A percentile compares a stretch with the other conserved stretches of the same genome.
Evolutionary conservation across 129 eudicot genomes (phyloP).

Genomic region (Escallonia herrerae): DNA sequence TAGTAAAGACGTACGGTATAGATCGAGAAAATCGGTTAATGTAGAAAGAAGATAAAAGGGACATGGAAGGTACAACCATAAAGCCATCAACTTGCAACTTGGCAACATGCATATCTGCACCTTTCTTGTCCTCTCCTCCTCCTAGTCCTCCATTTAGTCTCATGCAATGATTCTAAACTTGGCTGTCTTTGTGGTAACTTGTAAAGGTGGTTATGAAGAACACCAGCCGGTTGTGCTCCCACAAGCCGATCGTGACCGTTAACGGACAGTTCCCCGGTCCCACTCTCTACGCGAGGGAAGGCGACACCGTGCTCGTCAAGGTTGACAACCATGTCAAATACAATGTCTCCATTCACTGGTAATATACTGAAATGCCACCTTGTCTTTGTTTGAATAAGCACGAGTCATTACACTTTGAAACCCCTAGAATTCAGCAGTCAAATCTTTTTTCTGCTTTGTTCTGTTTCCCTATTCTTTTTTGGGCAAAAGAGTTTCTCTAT

Average conservation of each 20-base stretch:
- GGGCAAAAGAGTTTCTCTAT: too few relatives aligned
- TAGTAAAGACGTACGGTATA: too few relatives aligned
- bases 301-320: constrained; percentile 53
- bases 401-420: too few relatives aligned
- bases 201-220: constrained; percentile 57
- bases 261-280: constrained; percentile 73
- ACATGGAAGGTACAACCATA: too few relatives aligned
- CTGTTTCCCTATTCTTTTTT: too few relatives aligned
- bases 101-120: too few relatives aligned
- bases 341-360: constrained; percentile 78
- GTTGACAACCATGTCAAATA: constrained; percentile 71
- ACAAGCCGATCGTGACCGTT: constrained; percentile 62
- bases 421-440: too few relatives aligned
- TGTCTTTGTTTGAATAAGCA: neutral
- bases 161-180: neutral
- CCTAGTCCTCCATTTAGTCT: too few relatives aligned
- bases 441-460: neutral
- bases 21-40: too few relatives aligned
- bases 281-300: constrained; percentile 72
- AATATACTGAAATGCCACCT: neutral
- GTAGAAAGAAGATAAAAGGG: too few relatives aligned
- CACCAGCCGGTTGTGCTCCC: constrained; percentile 51
- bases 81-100: too few relatives aligned
- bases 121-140: neutral
- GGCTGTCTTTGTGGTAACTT: neutral